Conservation (phyloP, 768 basidiomycete species). For the Mycena latifolia region DNA sequence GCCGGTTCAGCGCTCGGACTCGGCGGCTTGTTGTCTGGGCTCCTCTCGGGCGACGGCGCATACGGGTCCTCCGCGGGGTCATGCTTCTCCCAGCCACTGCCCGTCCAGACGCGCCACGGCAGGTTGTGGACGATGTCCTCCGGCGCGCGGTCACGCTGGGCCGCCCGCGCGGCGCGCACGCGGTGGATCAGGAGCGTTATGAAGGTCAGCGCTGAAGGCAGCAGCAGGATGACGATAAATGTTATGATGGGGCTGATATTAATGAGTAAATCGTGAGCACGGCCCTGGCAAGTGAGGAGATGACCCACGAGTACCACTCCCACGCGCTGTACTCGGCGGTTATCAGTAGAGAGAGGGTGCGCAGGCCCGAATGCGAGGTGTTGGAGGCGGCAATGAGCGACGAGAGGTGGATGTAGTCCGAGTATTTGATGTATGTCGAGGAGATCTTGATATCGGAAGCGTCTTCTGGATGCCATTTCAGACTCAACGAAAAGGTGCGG, state of each 20-base stretch:
- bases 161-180: constrained; percentile 84
- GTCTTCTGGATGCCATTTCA: constrained; percentile 66
- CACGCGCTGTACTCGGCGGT: constrained; percentile 86
- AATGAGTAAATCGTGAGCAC: constrained; percentile 14
- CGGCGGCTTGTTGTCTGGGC: constrained; percentile 39
- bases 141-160: constrained; percentile 86
- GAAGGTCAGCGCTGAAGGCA: constrained; percentile 92
- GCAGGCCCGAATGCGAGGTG: constrained; percentile 82
- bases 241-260: constrained; percentile 82
- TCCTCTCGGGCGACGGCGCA: constrained; percentile 21
- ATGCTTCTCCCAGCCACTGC: constrained; percentile 85
- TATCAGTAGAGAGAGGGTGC: constrained; percentile 81
- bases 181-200: constrained; percentile 91
- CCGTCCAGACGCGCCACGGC: constrained; percentile 89
- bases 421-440: constrained; percentile 89
- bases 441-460: constrained; percentile 87
- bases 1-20: constrained; percentile 47
- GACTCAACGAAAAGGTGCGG: constrained; percentile 4
- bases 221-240: constrained; percentile 87
- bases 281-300: constrained; percentile 5
- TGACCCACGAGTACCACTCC: constrained; percentile 92
- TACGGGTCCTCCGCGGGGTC: constrained; percentile 54
- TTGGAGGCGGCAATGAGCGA: constrained; percentile 80
- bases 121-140: constrained; percentile 82
- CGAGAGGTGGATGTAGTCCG: constrained; percentile 80